Evolutionary conservation across 1,284 basidiomycete genomes (phyloP), one percentile per base, ranked within the genome.

Genomic region (Tilletia caries): DNA sequence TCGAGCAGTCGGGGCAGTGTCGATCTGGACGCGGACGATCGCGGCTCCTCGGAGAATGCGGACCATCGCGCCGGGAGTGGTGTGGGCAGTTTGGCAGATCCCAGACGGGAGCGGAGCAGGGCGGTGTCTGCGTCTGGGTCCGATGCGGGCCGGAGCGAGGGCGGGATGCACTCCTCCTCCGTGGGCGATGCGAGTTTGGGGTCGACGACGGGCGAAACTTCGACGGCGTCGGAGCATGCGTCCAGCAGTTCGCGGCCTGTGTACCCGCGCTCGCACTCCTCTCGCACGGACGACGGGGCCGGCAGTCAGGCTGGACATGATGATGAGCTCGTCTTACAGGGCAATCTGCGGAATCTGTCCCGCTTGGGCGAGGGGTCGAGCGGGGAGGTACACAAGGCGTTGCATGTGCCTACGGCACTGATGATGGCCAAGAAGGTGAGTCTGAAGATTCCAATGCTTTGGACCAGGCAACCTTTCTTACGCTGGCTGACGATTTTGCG

Each of bases 361-460:
- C 86, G 91, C 48, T 86, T 99, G 0, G 96, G 96, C 15, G 96
- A 98, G 82, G 96, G 96, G 46, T 92, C 95, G 25, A 93, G 95
- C 68, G 96, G 96, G 48, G 92, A 93, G 5, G 96, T 99, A 25
- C 90, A 93, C 83, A 92, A 93, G 83, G 95, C 97, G 58, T 88
- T 86, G 76, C 92, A 94, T 83, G 88, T 86, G 79, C 89, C 89
- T 65, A 92, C 89, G 0, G 89, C 89, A 32, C 85, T 86, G 78
- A 88, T 96, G 78, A 90, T 97, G 88, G 96, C 95, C 10, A 90
- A 93, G 79, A 98, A 98, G 84, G 87, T 87, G 65, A 75, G 86
- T 73, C 6, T 48, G 65, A 23, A n/a, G 52, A 25, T 29, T n/a
- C 52, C n/a, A 12, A 23, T 58, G 8, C 12, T 12, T 25, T 58